A percentile compares a stretch with the other conserved stretches of the same genome.
Evolutionary conservation across 768 basidiomycete species (phyloP).

Genomic region (Phaeotremella skinneri): DNA sequence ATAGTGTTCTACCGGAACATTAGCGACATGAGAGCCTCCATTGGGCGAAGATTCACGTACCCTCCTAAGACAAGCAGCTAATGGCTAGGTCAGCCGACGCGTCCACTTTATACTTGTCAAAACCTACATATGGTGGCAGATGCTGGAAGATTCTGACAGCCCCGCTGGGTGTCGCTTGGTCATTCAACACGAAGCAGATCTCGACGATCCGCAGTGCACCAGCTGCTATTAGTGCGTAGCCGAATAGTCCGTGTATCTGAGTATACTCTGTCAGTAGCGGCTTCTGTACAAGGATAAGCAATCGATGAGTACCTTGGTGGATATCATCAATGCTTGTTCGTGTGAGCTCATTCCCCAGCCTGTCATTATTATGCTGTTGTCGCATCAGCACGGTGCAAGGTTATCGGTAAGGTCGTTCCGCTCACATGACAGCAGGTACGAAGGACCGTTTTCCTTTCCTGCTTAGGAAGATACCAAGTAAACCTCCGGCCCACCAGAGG

Average conservation of each 20-base stretch:
- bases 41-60: slow-evolving; percentile 52
- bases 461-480: slow-evolving; percentile 75
- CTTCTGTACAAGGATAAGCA: background rate
- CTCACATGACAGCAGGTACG: slow-evolving; percentile 77
- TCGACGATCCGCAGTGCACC: slow-evolving; percentile 77
- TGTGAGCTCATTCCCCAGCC: slow-evolving; percentile 93
- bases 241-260: slow-evolving; percentile 79
- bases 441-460: slow-evolving; percentile 52
- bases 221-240: slow-evolving; percentile 79
- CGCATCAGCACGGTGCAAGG: background rate
- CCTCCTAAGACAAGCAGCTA: slow-evolving; percentile 72
- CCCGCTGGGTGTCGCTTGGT: slow-evolving; percentile 47
- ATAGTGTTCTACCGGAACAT: slow-evolving; percentile 61
- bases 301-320: slow-evolving; percentile 62
- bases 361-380: slow-evolving; percentile 72
- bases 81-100: background rate
- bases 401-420: slow-evolving; percentile 9
- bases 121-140: slow-evolving; percentile 80
- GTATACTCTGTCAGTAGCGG: background rate
- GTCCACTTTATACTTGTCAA: background rate
- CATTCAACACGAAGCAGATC: slow-evolving; percentile 67
- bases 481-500: slow-evolving; percentile 77
- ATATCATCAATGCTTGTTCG: slow-evolving; percentile 76
- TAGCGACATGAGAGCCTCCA: slow-evolving; percentile 15
- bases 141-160: slow-evolving; percentile 71